A percentile compares a stretch with the other conserved stretches of the same genome.
Conservation (phyloP, 768 basidiomycete species). For the Boletus bicolor region DNA sequence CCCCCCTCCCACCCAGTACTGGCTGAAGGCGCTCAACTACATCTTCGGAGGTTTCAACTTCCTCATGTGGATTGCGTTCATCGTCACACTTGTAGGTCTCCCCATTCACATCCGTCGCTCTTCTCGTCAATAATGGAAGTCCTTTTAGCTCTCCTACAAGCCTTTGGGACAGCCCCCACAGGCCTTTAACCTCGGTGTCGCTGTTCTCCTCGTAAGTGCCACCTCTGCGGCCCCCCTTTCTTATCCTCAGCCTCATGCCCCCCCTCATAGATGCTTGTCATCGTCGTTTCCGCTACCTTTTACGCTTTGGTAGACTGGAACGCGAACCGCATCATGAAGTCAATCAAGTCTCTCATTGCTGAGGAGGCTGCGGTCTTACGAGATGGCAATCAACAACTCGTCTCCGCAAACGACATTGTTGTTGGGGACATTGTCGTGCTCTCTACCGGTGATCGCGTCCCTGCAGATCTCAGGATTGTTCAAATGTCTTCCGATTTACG, state of each 20-base stretch:
- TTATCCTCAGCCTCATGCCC: constrained; percentile 5
- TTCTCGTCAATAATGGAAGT: constrained; percentile 10
- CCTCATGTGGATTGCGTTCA: constrained; percentile 53
- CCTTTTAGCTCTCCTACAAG: constrained; percentile 47
- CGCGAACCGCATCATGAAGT: constrained; percentile 49
- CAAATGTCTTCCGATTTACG: constrained; percentile 49
- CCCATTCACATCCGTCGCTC: background rate
- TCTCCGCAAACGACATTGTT: constrained; percentile 53
- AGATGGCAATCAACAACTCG: constrained; percentile 44
- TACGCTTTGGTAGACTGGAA: constrained; percentile 52
- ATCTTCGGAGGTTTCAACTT: constrained; percentile 58
- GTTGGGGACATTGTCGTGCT: constrained; percentile 56
- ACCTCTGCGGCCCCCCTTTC: constrained; percentile 9
- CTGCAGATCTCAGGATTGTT: constrained; percentile 57
- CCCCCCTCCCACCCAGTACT: constrained; percentile 45
- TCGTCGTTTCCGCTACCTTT: constrained; percentile 41
- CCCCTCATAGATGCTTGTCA: constrained; percentile 38
- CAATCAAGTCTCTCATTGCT: constrained; percentile 57
- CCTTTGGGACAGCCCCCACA: constrained; percentile 45
- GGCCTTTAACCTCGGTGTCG: constrained; percentile 49
- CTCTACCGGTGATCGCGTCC: constrained; percentile 53
- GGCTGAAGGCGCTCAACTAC: constrained; percentile 49
- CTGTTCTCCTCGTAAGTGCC: constrained; percentile 43
- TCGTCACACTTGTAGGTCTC: constrained; percentile 41
- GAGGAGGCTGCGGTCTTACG: constrained; percentile 55